Base-by-base conservation (phyloP, 768 basidiomycete species). In the Rhizopogon salebrosus region DNA sequence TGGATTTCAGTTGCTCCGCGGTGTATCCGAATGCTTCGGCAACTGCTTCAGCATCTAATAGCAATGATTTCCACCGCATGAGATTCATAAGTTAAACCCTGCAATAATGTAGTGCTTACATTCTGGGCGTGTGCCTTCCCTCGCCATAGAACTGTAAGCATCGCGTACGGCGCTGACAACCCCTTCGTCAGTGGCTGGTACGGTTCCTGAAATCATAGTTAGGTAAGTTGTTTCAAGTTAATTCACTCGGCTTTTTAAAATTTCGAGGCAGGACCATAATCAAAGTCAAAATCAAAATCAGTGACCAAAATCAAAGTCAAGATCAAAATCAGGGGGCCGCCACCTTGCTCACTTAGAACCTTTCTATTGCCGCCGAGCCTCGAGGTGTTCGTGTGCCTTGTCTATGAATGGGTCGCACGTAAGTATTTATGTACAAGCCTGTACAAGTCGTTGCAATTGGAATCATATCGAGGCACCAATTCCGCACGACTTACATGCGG, bases 1-100 rank as follows among this genome's bases (percentile, higher is more conserved):
- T 62, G 3, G 72, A 62, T 8, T 63, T 58, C 4, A 82, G 67
- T 31, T 81, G 66, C 23, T 74, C 74, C 14, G 54, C 36, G 0
- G 73, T 72, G 53, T 81, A 82, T 34, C 82, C 82, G 50, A 81
- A 77, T 1, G 75, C 68, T 24, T 66, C 36, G 0, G 77, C 78
- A 1, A 74, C 72, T 5, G 58, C 60, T 13, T 62, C 57, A 4
- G 75, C 62, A 56, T 71, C 69, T 66, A 20, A 34, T 22, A 10
- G 7, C 14, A 22, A 42, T 3, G 2, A 14, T 41, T 20, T 20
- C 20, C 40, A 9, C 24, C 9, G 14, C n/a, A n/a, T 31, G 8
- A 16, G 20, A 31, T 8, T n/a, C n/a, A 6, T 29, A 11, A 1
- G 22, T 46, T 34, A 34, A 14, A 34, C 18, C 20, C 31, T 31